Base-by-base conservation (phyloP, 345 rosid genomes). In the Arabis hirsuta region DNA sequence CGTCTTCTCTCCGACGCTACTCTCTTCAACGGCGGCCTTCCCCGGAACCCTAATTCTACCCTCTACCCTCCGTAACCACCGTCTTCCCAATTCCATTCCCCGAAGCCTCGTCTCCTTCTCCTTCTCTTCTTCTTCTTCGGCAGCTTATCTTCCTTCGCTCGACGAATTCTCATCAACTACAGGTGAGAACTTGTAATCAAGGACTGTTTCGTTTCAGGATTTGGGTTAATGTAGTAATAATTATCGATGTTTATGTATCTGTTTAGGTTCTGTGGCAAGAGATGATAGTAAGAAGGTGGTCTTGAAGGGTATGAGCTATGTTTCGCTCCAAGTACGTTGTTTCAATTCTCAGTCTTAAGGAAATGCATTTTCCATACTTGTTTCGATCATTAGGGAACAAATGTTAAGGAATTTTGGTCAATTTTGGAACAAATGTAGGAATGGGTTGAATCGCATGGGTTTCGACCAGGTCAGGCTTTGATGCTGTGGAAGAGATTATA, bases 401-500 rank as follows among this genome's bases (percentile, higher is more conserved):
- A 51, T 13, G 5, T 58, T 43, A 14, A 45, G 75, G 12, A 51
- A 53, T 34, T 14, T 48, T 11, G 22, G 12, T 0, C 14, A 13
- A 32, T 67, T 12, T 61, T 6, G 5, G 5, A 29, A 29, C 10
- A 29, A 13, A 67, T 60, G 48, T 82, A 91, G 99, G 82, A 81
- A 78, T 95, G 99, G 99, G 96, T 91, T 77, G 81, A 57, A 54
- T 89, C 89, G 5, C 88, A 82, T 81, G 96, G 98, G 36, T 94
- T 82, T 84, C 76, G 97, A 45, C 85, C 97, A 2, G 96, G 97
- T 43, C 98, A 91, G 76, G 98, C 98, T 68, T 48, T 94, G 82
- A 94, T 91, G 97, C 80, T 94, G 50, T 89, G 98, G 96, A 94
- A 91, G 80, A 87, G 96, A 31, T 67, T 94, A n/a, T 94, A 94